Evolutionary conservation across 768 basidiomycete species (phyloP).

Genomic region (Bullera alba): DNA sequence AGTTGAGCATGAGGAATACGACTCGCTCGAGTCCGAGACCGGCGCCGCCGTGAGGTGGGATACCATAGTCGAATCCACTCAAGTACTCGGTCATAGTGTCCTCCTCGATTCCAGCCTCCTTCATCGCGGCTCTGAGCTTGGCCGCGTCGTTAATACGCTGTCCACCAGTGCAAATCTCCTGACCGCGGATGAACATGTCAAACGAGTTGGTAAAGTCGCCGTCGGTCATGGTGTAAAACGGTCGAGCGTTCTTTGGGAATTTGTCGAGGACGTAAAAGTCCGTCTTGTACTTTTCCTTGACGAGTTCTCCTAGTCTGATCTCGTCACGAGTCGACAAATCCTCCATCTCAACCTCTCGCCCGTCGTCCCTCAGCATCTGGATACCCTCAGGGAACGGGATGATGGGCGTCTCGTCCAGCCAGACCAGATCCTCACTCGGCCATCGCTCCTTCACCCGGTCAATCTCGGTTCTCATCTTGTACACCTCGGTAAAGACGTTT

Average conservation of each 20-base stretch:
- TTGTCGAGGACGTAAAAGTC: conserved; percentile 99
- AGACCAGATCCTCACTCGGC: conserved; percentile 87
- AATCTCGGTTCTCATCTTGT: conserved; percentile 59
- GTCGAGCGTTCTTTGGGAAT: conserved; percentile 85
- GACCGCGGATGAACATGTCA: conserved; percentile 98
- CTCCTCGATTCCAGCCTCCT: conserved; percentile 74
- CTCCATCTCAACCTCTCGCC: conserved; percentile 55
- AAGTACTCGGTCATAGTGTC: conserved; percentile 82
- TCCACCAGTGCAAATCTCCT: conserved; percentile 93
- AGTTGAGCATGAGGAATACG: conserved; percentile 88
- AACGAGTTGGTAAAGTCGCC: conserved; percentile 82
- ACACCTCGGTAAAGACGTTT: conserved; percentile 57
- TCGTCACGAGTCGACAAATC: conserved; percentile 95
- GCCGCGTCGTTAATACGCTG: conserved; percentile 87
- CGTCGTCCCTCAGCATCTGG: conserved; percentile 63
- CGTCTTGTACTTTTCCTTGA: conserved; percentile 84
- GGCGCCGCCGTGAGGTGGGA: conserved; percentile 91
- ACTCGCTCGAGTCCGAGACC: conserved; percentile 90
- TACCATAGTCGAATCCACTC: conserved; percentile 86
- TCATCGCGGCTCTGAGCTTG: conserved; percentile 75
- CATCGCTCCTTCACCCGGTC: conserved; percentile 71
- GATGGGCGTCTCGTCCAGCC: conserved; percentile 75
- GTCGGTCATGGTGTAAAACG: conserved; percentile 95
- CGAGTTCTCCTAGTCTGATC: conserved; percentile 75
- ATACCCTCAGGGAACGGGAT: conserved; percentile 79